phyloP scores from a whole-genome alignment of 768 basidiomycete genomes.

The Lentinula boryana region DNA sequence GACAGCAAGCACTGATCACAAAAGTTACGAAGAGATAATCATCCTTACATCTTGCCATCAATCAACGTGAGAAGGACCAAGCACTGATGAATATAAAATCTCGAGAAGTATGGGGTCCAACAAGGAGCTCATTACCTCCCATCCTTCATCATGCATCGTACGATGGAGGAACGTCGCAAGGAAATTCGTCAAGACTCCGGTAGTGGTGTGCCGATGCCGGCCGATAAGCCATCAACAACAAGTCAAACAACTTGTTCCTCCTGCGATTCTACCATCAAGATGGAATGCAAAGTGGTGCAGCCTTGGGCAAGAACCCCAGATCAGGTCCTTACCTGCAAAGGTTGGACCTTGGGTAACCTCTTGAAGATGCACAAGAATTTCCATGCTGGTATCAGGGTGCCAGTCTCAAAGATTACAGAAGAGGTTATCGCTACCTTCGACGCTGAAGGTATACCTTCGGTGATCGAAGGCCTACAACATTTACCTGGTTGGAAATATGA shows the following conservation, averaged over 20 bases:
- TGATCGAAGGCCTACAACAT: constrained; percentile 58
- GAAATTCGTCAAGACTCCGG: neutral
- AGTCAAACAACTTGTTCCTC: neutral
- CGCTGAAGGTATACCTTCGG: constrained; percentile 46
- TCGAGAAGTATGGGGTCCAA: neutral
- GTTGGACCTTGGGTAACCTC: constrained; percentile 46
- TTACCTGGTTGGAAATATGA: constrained; percentile 42
- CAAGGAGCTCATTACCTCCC: neutral
- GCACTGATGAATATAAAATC: too few species aligned
- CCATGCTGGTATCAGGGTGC: constrained; percentile 30
- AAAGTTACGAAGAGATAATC: too few species aligned
- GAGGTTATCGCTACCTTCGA: constrained; percentile 41
- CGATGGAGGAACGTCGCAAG: neutral
- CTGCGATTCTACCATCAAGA: neutral
- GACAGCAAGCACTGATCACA: too few species aligned
- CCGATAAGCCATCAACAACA: neutral
- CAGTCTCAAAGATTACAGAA: constrained; percentile 21
- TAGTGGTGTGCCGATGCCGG: neutral
- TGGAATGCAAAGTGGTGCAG: neutral
- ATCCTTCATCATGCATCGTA: neutral
- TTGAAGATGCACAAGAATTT: constrained; percentile 36
- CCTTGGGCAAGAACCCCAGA: neutral
- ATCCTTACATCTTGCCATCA: too few species aligned
- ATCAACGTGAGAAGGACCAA: too few species aligned
- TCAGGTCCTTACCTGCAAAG: constrained; percentile 31